These are phyloP conservation scores for Massariosphaeria phaeospora DNA, from an alignment of 495 filamentous ascomycete species.

Conservation along the genomic window DNA sequence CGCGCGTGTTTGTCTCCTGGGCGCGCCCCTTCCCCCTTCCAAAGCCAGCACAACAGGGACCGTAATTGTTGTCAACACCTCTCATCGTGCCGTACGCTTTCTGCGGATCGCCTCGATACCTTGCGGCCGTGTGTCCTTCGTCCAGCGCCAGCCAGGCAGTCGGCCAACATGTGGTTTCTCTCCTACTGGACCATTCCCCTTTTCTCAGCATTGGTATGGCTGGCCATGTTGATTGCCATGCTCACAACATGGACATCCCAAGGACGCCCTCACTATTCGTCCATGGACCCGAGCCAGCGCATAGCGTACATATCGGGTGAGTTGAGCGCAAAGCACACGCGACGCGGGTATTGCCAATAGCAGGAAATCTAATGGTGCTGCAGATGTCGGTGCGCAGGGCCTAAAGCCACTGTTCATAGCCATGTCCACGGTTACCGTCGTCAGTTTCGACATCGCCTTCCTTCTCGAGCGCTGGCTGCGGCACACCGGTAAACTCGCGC, in stretches of 20 bases:
- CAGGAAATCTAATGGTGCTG: neutral
- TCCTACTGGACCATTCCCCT: constrained; percentile 74
- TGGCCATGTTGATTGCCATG: constrained; percentile 70
- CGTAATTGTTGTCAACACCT: too few species aligned
- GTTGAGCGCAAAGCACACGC: constrained; percentile 16
- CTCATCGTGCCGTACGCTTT: too few species aligned
- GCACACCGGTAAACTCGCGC: constrained; percentile 65
- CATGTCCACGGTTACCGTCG: constrained; percentile 70
- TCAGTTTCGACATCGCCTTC: constrained; percentile 81
- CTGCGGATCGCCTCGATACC: too few species aligned
- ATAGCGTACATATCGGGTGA: constrained; percentile 61
- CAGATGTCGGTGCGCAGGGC: constrained; percentile 65
- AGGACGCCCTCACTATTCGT: constrained; percentile 57
- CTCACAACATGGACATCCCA: constrained; percentile 62
- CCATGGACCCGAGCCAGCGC: constrained; percentile 58
- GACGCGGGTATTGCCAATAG: neutral
- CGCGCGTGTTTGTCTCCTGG: too few species aligned
- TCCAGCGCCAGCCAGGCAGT: too few species aligned
- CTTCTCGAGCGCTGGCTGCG: constrained; percentile 76
- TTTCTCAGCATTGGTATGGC: constrained; percentile 74
- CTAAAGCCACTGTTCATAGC: constrained; percentile 86
- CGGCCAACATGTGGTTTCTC: constrained; percentile 38
- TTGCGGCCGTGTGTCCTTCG: too few species aligned
- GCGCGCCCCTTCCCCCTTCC: too few species aligned
- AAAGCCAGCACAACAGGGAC: too few species aligned